Evolutionary conservation across 2,329 filamentous ascomycete genomes (phyloP).

Genomic region (Ascochyta pisi): DNA sequence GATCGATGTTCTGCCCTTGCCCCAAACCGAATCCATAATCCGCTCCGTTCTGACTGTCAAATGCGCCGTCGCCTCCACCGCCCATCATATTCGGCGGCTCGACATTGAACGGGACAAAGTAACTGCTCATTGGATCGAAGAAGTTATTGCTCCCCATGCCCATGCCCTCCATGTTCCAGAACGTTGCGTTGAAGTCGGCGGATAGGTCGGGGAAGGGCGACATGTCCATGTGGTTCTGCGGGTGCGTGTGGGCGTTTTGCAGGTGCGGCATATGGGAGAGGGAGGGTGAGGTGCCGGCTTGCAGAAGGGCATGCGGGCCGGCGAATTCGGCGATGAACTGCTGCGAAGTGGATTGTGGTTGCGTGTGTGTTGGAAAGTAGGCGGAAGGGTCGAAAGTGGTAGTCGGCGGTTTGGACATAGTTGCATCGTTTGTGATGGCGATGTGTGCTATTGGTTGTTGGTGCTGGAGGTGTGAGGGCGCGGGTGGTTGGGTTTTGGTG

Average conservation of each 20-base stretch:
- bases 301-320: slow-evolving; percentile 48
- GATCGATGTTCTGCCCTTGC: slow-evolving; percentile 22
- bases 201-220: slow-evolving; percentile 45
- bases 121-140: slow-evolving; percentile 66
- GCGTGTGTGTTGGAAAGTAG: slow-evolving; percentile 38
- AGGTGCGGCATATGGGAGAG: slow-evolving; percentile 38
- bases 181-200: slow-evolving; percentile 39
- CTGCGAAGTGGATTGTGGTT: slow-evolving; percentile 32
- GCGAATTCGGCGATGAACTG: slow-evolving; percentile 55
- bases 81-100: slow-evolving; percentile 65
- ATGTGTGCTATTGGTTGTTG: slow-evolving; percentile 23
- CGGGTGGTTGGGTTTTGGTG: slow-evolving; percentile 29
- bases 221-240: slow-evolving; percentile 34
- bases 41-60: slow-evolving; percentile 23
- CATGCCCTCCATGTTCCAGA: slow-evolving; percentile 46
- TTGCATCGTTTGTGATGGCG: slow-evolving; percentile 21
- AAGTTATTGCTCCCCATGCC: slow-evolving; percentile 37
- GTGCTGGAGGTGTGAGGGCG: slow-evolving; percentile 37
- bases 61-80: slow-evolving; percentile 46
- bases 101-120: slow-evolving; percentile 94
- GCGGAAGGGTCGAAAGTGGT: slow-evolving; percentile 37
- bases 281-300: slow-evolving; percentile 34
- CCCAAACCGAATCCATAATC: slow-evolving; percentile 36
- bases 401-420: slow-evolving; percentile 41
- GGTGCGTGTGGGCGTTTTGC: slow-evolving; percentile 23